Evolutionary conservation across 345 rosid genomes (phyloP), one percentile per base, ranked within the genome.

Genomic region (Odontarrhena argentea): DNA sequence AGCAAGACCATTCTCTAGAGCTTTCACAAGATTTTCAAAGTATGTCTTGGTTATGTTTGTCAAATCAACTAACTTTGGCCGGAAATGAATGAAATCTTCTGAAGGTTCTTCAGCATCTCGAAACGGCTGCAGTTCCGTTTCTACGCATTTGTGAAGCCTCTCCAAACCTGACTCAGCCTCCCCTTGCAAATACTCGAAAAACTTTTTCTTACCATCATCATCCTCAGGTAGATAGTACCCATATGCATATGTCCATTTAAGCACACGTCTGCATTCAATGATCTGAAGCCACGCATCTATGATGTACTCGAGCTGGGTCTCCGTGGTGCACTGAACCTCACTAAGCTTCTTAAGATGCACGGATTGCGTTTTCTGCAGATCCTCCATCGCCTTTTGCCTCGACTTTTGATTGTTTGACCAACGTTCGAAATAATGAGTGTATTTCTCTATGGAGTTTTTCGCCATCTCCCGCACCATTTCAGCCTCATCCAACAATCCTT

Each of bases 401-500:
- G 32, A 28, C 32, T 28, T 28, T 28, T 28, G 2, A 28, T 28
- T 28, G 32, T 4, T 28, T 28, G 91, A 88, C 91, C 91, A 86
- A 14, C 88, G 77, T 74, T 86, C 88, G 68, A 84, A 84, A 74
- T 86, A 86, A 76, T 84, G 91, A 46, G 88, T 80, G 58, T 86
- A 86, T 64, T 81, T 74, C 78, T 86, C 88, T 78, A 84, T 43
- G 13, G 86, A 84, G 65, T 80, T 82, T 63, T 86, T 84, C 4
- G 88, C 91, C 91, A 86, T 82, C 60, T 86, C 88, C 44, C 85
- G 73, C 74, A 85, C 79, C 46, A 78, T 80, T 63, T 86, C 88
- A 53, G 88, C 71, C 68, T 86, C 91, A 60, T 86, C 86, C 73
- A 83, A 83, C 91, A 83, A 52, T 42, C 75, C 54, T n/a, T 51